Percentiles rank a stretch among this genome's conserved stretches.
Conservation (phyloP, 495 filamentous ascomycete species). For the Xylaria nigripes region DNA sequence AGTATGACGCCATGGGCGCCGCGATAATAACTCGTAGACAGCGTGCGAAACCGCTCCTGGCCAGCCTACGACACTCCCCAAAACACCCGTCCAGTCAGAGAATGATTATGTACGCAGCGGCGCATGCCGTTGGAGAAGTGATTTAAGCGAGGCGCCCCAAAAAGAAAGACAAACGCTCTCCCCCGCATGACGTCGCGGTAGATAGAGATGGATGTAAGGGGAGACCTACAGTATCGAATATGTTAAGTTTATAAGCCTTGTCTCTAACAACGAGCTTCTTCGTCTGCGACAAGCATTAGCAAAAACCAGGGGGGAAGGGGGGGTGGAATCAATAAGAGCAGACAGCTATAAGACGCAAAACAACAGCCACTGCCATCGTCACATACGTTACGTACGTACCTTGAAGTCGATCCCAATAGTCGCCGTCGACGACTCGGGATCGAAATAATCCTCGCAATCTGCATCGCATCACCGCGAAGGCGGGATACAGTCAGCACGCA, state of each 20-base stretch:
- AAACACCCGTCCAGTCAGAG: neutral
- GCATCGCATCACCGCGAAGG: neutral
- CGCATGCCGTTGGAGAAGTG: no score
- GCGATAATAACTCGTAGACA: conserved; percentile 54
- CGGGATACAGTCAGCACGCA: neutral
- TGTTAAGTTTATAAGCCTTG: conserved; percentile 46
- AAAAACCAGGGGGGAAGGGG: no score
- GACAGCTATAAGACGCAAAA: no score
- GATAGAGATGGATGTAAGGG: neutral
- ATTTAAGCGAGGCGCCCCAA: no score
- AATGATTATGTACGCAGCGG: neutral
- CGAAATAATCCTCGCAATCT: conserved; percentile 54
- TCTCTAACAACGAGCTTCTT: conserved; percentile 43
- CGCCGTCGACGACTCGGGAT: conserved; percentile 47
- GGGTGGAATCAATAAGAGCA: neutral
- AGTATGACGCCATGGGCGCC: conserved; percentile 52
- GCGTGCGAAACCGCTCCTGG: conserved; percentile 52
- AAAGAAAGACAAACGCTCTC: no score
- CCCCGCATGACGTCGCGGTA: neutral
- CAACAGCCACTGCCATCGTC: neutral
- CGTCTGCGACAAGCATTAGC: conserved; percentile 22
- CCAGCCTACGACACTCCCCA: conserved; percentile 28
- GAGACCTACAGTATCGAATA: conserved; percentile 49
- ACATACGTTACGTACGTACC: conserved; percentile 21
- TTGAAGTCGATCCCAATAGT: conserved; percentile 58